Base-by-base conservation (phyloP, 2,329 filamentous ascomycete species). In the Tolypocladium nubicola region DNA sequence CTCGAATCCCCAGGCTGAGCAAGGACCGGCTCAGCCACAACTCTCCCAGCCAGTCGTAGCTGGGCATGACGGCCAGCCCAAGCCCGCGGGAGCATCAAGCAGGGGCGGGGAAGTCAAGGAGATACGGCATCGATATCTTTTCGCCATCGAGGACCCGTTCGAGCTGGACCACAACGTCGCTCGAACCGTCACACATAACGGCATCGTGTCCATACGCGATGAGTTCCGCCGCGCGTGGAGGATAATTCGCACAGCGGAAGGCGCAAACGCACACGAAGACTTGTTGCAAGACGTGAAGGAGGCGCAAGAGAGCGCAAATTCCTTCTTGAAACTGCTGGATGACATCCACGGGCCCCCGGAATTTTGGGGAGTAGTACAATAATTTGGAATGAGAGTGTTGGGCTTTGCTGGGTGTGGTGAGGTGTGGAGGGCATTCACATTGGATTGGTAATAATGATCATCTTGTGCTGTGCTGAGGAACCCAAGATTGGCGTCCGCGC, bases 141-240 rank as follows among this genome's bases (percentile, higher is more conserved):
- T 96, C 62, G 89, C 90, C 38, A 92, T 97, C 59, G 92, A 96
- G 68, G 92, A 96, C 68, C 92, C 92, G 0, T 96, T 96, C 66
- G 90, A 96, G 73, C 73, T 85, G 2, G 86, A 90, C 45, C 90
- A 96, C 71, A 97, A 96, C 64, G 88, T 96, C 39, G 92, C 89
- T 3, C 79, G 90, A 54, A 96, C 90, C 0, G 90, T 96, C 1
- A 91, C 87, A 8, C 88, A 93, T 66, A 82, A 85, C 59, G 90
- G 90, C 2, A 89, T 96, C 61, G 86, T 89, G 1, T 81, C 86
- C 0, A 94, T 96, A 59, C 79, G 89, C 45, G 87, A 94, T 64
- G 90, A 96, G 71, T 94, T 96, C 66, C 81, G 89, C 21, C 81
- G 90, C 23, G 90, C 89, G 3, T 89, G 88, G 82, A 77, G 82